These are phyloP conservation scores for Fusarium citri DNA, from an alignment of 2,329 filamentous ascomycete genomes.

Conservation along the genomic window DNA sequence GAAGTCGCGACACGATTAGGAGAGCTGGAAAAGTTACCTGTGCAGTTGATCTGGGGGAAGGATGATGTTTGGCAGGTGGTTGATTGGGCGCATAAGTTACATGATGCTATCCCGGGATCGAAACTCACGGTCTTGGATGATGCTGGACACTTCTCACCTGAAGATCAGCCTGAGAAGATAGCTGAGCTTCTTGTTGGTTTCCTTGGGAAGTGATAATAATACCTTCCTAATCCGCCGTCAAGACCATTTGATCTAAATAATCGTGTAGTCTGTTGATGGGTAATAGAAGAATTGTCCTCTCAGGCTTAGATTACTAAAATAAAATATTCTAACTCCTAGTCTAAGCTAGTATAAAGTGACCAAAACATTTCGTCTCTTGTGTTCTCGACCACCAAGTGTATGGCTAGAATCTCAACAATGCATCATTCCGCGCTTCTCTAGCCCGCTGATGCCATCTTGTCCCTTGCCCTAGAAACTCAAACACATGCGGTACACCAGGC, in stretches of 20 bases:
- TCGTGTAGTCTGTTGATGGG: too few species aligned
- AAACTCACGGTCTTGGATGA: slow-evolving; percentile 44
- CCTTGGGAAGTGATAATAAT: slow-evolving; percentile 1
- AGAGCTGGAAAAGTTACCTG: slow-evolving; percentile 43
- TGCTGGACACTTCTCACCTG: slow-evolving; percentile 48
- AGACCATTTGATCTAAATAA: too few species aligned
- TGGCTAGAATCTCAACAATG: slow-evolving; percentile 24
- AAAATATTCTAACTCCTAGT: background rate
- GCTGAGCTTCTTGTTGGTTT: slow-evolving; percentile 28
- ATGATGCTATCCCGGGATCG: slow-evolving; percentile 47
- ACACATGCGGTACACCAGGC: slow-evolving; percentile 40
- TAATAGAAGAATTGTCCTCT: too few species aligned
- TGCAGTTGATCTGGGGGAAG: slow-evolving; percentile 49
- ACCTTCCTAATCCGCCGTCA: too few species aligned
- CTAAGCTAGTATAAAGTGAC: background rate
- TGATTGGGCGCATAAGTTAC: slow-evolving; percentile 49
- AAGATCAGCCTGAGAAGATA: slow-evolving; percentile 46
- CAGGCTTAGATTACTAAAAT: too few species aligned
- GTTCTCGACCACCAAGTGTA: background rate
- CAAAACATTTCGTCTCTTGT: background rate
- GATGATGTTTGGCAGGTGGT: slow-evolving; percentile 50
- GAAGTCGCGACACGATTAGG: slow-evolving; percentile 43
- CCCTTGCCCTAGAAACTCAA: slow-evolving; percentile 29
- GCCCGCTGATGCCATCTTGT: slow-evolving; percentile 33
- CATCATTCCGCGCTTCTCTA: slow-evolving; percentile 16